Evolutionary conservation across 495 filamentous ascomycete genomes (phyloP), one percentile per base, ranked within the genome.

Genomic region (Terfezia claveryi): DNA sequence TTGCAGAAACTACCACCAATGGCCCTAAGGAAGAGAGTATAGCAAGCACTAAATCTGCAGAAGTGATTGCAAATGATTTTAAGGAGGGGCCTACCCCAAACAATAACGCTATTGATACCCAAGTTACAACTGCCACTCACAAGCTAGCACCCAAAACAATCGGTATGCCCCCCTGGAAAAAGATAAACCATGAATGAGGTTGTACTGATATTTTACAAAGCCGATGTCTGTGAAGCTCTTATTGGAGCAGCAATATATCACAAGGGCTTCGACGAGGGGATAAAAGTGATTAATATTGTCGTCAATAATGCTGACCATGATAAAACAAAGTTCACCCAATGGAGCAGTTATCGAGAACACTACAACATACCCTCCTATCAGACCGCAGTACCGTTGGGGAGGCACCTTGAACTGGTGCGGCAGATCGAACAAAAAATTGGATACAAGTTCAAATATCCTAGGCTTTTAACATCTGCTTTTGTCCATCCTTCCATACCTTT

Each of bases 171-270:
- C 16, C 23, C 4, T 5, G 27, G 27, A 32, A 32, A 32, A 2
- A 32, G 4, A 32, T 32, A 32, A n/a, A 32, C 27, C 51, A 32
- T 32, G 27, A 20, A 32, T 32, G 27, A 36, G 11, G 54, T 36
- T 12, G 6, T 32, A 16, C 27, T 32, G 7, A 32, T 32, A 4
- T 1, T 32, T 32, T 32, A 20, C 2, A 82, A 94, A 64, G 91
- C 91, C n/a, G 91, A 98, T 69, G 88, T 98, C 17, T 94, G 86
- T 56, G 91, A 98, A 67, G 91, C 91, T 3, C 64, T 96, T 58
- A 96, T 98, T 54, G 91, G 87, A 14, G 91, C 88, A 5, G 81
- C 91, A 0, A 75, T 93, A 49, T 71, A 94, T 9, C 66, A 72
- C 1, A 66, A 75, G 53, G 75, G 74, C 38, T 83, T 88, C 62